Conservation (phyloP, 495 filamentous ascomycete genomes). For the Neurospora cerealis region DNA sequence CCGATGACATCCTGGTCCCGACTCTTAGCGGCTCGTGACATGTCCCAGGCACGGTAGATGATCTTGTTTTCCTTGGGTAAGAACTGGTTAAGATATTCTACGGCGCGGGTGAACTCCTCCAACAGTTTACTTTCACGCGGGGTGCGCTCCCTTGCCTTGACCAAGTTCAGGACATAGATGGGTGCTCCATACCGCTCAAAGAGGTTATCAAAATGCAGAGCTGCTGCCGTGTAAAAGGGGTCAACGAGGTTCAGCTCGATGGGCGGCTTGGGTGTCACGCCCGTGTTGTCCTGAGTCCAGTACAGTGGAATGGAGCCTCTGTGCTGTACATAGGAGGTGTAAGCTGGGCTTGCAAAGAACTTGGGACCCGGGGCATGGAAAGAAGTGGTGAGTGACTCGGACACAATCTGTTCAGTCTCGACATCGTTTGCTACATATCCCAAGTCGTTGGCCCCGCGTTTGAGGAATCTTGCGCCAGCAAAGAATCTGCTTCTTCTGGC, state of each 20-base stretch:
- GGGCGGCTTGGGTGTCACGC: conserved; percentile 88
- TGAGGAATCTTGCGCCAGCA: conserved; percentile 88
- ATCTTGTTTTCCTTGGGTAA: conserved; percentile 77
- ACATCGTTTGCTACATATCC: conserved; percentile 98
- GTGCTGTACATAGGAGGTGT: conserved; percentile 95
- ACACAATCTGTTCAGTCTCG: conserved; percentile 98
- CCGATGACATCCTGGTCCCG: conserved; percentile 95
- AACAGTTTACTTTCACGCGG: conserved; percentile 88
- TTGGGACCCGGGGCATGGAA: conserved; percentile 86
- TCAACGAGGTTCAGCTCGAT: conserved; percentile 92
- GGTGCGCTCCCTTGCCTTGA: conserved; percentile 84
- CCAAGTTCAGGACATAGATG: conserved; percentile 83
- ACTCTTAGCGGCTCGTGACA: conserved; percentile 90
- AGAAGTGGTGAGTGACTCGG: conserved; percentile 84
- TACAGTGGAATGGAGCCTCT: conserved; percentile 93
- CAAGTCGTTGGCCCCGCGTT: conserved; percentile 88
- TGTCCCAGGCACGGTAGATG: conserved; percentile 91
- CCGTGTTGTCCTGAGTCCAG: conserved; percentile 96
- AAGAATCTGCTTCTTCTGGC: conserved; percentile 88
- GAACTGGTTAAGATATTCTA: conserved; percentile 92
- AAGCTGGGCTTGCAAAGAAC: conserved; percentile 79
- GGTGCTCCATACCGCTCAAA: conserved; percentile 91
- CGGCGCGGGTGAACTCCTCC: conserved; percentile 76
- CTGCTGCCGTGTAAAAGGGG: conserved; percentile 93
- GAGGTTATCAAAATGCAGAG: conserved; percentile 91